phyloP scores from a whole-genome alignment of 805 yeast species.

The Lipomyces anomalus region DNA sequence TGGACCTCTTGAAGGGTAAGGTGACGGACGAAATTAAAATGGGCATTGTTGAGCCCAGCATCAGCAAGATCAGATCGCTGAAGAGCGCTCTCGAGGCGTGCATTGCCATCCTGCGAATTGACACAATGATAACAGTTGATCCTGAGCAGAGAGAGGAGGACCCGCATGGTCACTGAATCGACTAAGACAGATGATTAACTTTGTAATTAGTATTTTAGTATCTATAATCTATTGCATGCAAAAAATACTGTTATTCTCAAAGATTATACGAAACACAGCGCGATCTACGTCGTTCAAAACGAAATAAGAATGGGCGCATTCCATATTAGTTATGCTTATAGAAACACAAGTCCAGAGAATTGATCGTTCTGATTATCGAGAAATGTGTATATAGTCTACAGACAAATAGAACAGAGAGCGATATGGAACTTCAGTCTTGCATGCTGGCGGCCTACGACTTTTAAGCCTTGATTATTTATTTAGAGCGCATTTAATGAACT shows the following conservation, averaged over 20 bases:
- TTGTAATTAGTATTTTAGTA: too few species aligned
- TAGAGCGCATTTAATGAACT: too few species aligned
- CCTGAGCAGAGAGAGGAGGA: slow-evolving; percentile 71
- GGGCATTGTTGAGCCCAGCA: slow-evolving; percentile 94
- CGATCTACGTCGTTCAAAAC: not conserved
- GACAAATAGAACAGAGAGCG: too few species aligned
- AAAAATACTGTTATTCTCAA: not conserved
- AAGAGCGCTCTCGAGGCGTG: slow-evolving; percentile 98
- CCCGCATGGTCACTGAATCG: slow-evolving; percentile 68
- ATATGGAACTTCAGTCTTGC: too few species aligned
- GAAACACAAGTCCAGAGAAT: too few species aligned
- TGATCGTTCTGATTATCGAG: too few species aligned
- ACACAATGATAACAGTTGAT: slow-evolving; percentile 94
- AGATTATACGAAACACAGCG: not conserved
- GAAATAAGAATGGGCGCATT: not conserved
- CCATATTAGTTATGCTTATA: too few species aligned
- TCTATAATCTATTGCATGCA: too few species aligned
- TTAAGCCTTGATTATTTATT: too few species aligned
- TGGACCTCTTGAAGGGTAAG: slow-evolving; percentile 86
- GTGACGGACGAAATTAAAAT: slow-evolving; percentile 74
- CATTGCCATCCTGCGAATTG: slow-evolving; percentile 93
- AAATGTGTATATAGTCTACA: too few species aligned
- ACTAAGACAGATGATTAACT: too few species aligned
- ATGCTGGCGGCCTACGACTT: too few species aligned
- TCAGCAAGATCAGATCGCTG: slow-evolving; percentile 85